These are phyloP conservation scores for Tanacetum coccineum DNA, from an alignment of 129 eudicot genomes.

Conservation along the genomic window DNA sequence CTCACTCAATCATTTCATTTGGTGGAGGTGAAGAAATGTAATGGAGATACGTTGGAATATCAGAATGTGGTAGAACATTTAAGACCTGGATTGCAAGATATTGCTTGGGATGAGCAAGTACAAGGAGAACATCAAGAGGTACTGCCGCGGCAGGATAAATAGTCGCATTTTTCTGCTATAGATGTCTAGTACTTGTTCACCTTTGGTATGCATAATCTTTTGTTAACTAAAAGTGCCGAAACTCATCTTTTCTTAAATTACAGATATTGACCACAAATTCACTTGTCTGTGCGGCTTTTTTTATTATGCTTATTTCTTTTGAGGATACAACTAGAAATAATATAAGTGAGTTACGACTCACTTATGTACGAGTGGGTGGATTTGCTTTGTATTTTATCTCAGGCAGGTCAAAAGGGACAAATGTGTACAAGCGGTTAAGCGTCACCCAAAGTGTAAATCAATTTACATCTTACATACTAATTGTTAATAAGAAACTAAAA, in stretches of 20 bases:
- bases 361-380: background rate
- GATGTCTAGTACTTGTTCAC: background rate
- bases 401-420: background rate
- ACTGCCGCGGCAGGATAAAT: conserved; percentile 28
- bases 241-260: background rate
- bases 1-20: conserved; percentile 45
- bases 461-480: background rate
- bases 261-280: background rate
- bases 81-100: conserved; percentile 60
- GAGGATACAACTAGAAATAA: background rate
- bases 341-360: background rate
- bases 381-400: background rate
- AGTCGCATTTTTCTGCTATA: background rate
- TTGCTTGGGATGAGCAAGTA: conserved; percentile 64
- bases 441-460: background rate
- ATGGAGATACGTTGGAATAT: conserved; percentile 69
- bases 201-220: conserved; percentile 2
- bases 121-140: conserved; percentile 14
- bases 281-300: background rate
- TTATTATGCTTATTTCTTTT: background rate
- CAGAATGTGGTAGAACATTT: conserved; percentile 44
- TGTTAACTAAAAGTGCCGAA: background rate
- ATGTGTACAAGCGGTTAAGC: background rate
- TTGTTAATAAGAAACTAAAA: background rate
- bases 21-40: conserved; percentile 59